Conservation (phyloP, 2,329 filamentous ascomycete species). For the Sclerotinia minor region DNA sequence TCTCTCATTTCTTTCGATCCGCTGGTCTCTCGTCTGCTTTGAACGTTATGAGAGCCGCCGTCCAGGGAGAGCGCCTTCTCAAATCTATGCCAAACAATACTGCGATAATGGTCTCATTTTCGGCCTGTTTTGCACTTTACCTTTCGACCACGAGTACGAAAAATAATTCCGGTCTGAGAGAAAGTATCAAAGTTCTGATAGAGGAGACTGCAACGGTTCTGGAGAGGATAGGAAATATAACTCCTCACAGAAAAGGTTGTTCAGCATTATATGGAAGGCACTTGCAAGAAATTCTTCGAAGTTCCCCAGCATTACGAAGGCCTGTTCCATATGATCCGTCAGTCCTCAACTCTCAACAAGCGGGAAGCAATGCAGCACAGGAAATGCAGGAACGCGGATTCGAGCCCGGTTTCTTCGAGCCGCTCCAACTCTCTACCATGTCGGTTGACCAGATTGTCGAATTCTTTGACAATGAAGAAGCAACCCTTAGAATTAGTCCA, state of each 20-base stretch:
- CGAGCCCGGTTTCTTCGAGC: constrained; percentile 41
- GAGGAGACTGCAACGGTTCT: constrained; percentile 68
- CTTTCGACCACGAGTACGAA: constrained; percentile 60
- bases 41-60: constrained; percentile 73
- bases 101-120: constrained; percentile 76
- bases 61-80: constrained; percentile 68
- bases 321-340: background rate
- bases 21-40: constrained; percentile 70
- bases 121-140: constrained; percentile 68
- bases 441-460: constrained; percentile 68
- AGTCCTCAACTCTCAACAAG: background rate
- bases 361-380: background rate
- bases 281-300: constrained; percentile 47
- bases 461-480: constrained; percentile 62
- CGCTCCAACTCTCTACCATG: constrained; percentile 66
- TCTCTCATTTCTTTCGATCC: constrained; percentile 71
- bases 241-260: constrained; percentile 65
- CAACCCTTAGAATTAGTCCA: constrained; percentile 51
- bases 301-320: constrained; percentile 27
- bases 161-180: constrained; percentile 56
- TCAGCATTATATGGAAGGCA: constrained; percentile 61
- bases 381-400: background rate
- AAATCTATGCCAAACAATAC: constrained; percentile 79
- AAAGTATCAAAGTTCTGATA: constrained; percentile 63
- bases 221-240: constrained; percentile 66